Conservation (phyloP, 768 basidiomycete species). For the Calocybe cyanea region DNA sequence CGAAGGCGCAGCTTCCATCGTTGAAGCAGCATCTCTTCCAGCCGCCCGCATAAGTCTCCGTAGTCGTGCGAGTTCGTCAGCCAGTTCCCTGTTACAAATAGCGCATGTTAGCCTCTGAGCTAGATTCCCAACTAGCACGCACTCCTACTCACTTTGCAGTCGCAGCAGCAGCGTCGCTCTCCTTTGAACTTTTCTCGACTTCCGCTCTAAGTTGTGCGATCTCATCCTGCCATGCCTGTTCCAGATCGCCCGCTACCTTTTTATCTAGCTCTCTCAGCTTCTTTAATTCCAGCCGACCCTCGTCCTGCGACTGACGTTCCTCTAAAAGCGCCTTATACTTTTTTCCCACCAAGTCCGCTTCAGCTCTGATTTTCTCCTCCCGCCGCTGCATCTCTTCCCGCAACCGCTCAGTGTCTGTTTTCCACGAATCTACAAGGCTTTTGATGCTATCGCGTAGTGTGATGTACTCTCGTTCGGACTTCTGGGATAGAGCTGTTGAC, state of each 20-base stretch:
- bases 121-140: background rate
- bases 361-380: slow-evolving; percentile 64
- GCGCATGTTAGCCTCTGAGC: slow-evolving; percentile 8
- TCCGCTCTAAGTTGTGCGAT: slow-evolving; percentile 48
- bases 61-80: slow-evolving; percentile 63
- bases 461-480: slow-evolving; percentile 79
- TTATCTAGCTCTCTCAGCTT: slow-evolving; percentile 47
- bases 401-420: slow-evolving; percentile 66
- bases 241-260: slow-evolving; percentile 51
- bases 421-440: slow-evolving; percentile 68
- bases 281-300: slow-evolving; percentile 42
- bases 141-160: slow-evolving; percentile 57
- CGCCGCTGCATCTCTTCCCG: slow-evolving; percentile 71
- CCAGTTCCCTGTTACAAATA: slow-evolving; percentile 40
- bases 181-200: slow-evolving; percentile 49
- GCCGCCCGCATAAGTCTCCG: slow-evolving; percentile 69
- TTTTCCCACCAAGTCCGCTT: slow-evolving; percentile 63
- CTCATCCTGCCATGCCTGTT: slow-evolving; percentile 57
- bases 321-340: slow-evolving; percentile 67
- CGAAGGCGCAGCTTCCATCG: slow-evolving; percentile 11
- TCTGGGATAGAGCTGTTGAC: slow-evolving; percentile 73
- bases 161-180: slow-evolving; percentile 52
- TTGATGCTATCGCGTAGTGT: slow-evolving; percentile 76
- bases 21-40: slow-evolving; percentile 23
- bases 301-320: slow-evolving; percentile 54